Conservation (phyloP, 148 eudicot species). For the Nepenthes gracilis region DNA sequence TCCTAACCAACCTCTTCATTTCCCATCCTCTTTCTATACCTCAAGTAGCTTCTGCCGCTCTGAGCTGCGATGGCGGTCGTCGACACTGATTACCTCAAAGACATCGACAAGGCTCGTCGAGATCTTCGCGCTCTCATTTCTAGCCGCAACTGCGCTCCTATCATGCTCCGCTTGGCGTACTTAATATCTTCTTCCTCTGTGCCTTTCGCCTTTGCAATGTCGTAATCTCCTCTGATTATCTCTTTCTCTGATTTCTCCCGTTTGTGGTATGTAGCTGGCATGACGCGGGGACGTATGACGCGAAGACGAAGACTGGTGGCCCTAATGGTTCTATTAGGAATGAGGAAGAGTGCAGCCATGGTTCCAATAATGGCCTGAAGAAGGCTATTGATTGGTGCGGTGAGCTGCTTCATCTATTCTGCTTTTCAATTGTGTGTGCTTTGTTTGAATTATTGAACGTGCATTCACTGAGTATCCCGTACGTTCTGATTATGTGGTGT, state of each 20-base stretch:
- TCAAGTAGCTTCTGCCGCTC: neutral
- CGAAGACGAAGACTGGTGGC: conserved; percentile 83
- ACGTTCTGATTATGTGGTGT: no score
- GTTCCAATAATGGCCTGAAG: conserved; percentile 74
- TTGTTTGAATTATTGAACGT: no score
- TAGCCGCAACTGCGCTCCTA: conserved; percentile 79
- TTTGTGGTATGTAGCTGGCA: conserved; percentile 55
- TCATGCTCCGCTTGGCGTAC: conserved; percentile 98
- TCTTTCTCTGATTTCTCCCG: neutral
- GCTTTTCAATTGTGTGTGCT: neutral
- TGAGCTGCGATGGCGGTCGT: conserved; percentile 54
- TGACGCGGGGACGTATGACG: conserved; percentile 95
- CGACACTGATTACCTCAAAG: conserved; percentile 65
- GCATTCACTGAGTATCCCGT: neutral
- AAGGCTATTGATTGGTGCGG: conserved; percentile 91
- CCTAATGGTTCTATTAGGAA: conserved; percentile 86
- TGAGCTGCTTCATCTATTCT: conserved; percentile 11
- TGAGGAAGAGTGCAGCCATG: conserved; percentile 67
- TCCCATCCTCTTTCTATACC: neutral
- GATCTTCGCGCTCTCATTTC: conserved; percentile 89
- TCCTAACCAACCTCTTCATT: no score
- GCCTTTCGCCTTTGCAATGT: conserved; percentile 7
- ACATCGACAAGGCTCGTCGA: conserved; percentile 88
- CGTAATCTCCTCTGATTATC: neutral
- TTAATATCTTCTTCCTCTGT: conserved; percentile 4